Evolutionary conservation across 2,329 filamentous ascomycete species (phyloP), one percentile per base, ranked within the genome.

Genomic region (Apiospora sp.): DNA sequence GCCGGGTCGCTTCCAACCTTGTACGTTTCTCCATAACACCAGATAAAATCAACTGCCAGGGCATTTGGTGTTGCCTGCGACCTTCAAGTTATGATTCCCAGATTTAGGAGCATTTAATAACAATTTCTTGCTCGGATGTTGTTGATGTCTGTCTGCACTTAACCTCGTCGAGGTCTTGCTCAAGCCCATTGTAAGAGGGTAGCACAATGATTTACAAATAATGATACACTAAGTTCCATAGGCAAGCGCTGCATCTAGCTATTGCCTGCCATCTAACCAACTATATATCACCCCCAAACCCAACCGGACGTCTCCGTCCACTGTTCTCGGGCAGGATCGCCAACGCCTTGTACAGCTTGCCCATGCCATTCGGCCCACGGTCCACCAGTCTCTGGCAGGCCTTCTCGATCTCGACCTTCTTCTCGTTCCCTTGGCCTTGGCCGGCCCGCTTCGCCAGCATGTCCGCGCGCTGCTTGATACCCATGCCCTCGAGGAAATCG

Each of bases 291-390:
- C 96, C 96, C 0, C 96, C 96, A 85, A 99, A 98, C 0, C 96
- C 96, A 71, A 98, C 95, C 2, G 96, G 96, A 73, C 92, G 88
- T 78, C 95, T 90, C 74, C 86, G 87, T 1, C 93, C 92, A 48
- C 87, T 88, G 75, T 93, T 94, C 82, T 95, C 93, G 0, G 96
- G 96, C 78, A 98, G 80, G 77, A 99, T 94, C 16, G 95, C 94
- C 87, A 99, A 88, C 34, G 91, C 95, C 84, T 98, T 98, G 82
- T 99, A 99, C 30, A 98, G 86, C 84, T 92, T 95, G 0, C 96
- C 96, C 96, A 99, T 99, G 0, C 95, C 96, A 70, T 90, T 91
- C 1, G 91, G 92, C 0, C 93, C 92, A 58, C 91, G 87, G 81
- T 98, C 95, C n/a, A 98, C 90, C 70, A 99, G 84, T 74, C 96